These are phyloP conservation scores for Suhomyces yuchorum DNA, from an alignment of 1,139 yeast species.

Conservation along the genomic window DNA sequence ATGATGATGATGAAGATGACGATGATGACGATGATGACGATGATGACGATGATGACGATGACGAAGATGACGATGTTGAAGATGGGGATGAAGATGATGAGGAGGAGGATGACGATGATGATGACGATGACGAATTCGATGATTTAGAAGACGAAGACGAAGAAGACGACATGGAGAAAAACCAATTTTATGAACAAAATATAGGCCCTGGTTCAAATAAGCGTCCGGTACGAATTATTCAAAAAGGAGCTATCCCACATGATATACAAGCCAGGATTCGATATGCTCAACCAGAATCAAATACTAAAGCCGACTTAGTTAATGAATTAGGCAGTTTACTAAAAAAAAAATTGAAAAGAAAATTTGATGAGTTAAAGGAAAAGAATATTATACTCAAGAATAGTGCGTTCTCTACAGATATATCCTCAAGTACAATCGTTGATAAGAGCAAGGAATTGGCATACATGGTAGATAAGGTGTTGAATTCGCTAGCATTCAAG, in stretches of 20 bases:
- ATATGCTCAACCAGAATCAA: conserved; percentile 17
- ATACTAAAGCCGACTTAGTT: conserved; percentile 36
- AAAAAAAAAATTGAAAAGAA: conserved; percentile 30
- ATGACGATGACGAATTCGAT: neutral
- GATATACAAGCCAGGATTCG: neutral
- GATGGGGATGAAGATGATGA: neutral
- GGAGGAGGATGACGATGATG: neutral
- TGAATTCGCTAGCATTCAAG: conserved; percentile 13
- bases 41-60: neutral
- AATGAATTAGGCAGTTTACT: conserved; percentile 43
- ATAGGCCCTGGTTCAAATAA: neutral
- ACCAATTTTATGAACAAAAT: neutral
- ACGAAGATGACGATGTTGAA: neutral
- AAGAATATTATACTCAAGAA: conserved; percentile 3
- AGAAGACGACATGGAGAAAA: neutral
- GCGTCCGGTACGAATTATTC: neutral
- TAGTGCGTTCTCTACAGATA: conserved; percentile 21
- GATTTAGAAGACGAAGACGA: neutral
- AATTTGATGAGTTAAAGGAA: conserved; percentile 8
- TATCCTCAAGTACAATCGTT: conserved; percentile 22
- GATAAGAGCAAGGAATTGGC: conserved; percentile 27
- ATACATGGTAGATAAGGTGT: conserved; percentile 21
- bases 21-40: neutral
- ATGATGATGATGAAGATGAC: neutral
- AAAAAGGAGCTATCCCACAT: neutral